Conservation (phyloP, 2,329 filamentous ascomycete species). For the Triangularia verruculosa region DNA sequence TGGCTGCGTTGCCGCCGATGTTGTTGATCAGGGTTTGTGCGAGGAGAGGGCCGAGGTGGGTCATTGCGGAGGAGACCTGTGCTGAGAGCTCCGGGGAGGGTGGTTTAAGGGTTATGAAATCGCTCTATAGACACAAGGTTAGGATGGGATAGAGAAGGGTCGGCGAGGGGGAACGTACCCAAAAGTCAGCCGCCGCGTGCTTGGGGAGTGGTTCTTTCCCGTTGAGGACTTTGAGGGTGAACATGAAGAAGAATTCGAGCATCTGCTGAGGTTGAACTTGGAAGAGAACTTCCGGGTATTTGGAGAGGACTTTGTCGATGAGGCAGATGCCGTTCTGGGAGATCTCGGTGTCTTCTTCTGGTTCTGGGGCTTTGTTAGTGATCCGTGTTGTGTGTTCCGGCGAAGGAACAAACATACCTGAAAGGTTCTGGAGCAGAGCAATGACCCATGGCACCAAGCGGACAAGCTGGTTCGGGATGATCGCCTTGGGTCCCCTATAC, state of each 20-base stretch:
- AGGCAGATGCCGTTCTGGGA: conserved; percentile 73
- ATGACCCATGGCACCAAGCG: conserved; percentile 61
- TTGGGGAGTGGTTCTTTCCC: conserved; percentile 75
- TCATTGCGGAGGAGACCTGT: conserved; percentile 49
- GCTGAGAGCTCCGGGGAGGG: conserved; percentile 42
- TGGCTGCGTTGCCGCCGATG: conserved; percentile 64
- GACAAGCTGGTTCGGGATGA: conserved; percentile 48
- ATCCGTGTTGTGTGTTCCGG: background rate
- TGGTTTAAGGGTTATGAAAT: conserved; percentile 49
- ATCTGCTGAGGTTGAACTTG: conserved; percentile 52
- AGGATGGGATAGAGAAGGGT: background rate
- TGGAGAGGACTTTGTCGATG: conserved; percentile 59
- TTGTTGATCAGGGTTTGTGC: conserved; percentile 60
- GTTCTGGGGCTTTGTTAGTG: conserved; percentile 37
- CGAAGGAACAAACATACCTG: conserved; percentile 48
- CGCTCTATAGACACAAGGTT: conserved; percentile 41
- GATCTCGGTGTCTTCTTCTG: conserved; percentile 66
- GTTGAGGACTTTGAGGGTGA: conserved; percentile 66
- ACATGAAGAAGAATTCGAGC: conserved; percentile 67
- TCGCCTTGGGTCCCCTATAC: conserved; percentile 41
- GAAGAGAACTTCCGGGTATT: conserved; percentile 61
- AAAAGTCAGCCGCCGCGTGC: conserved; percentile 69
- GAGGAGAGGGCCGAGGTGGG: conserved; percentile 60
- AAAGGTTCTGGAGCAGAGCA: conserved; percentile 59
- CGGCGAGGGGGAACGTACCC: conserved; percentile 48